phyloP scores from a whole-genome alignment of 441 rosid genomes.

The Raphanus hybrid region DNA sequence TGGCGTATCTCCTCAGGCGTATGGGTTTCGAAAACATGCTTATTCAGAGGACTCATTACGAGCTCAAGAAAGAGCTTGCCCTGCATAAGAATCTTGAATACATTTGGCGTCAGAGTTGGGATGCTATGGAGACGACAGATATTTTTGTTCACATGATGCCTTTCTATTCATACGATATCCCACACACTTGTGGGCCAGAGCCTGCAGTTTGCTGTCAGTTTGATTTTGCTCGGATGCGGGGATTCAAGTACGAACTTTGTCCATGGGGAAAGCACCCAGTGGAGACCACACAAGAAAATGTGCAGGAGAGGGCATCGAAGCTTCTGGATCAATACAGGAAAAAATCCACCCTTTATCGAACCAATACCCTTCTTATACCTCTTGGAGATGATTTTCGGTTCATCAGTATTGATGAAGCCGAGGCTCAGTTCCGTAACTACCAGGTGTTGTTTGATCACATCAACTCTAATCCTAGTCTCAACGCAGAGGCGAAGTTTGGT shows the following conservation, averaged over 20 bases:
- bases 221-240: constrained; percentile 82
- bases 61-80: constrained; percentile 98
- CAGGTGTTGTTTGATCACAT: constrained; percentile 89
- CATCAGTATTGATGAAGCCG: constrained; percentile 81
- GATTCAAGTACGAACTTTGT: constrained; percentile 72
- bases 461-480: constrained; percentile 81
- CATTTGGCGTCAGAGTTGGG: constrained; percentile 98
- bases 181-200: constrained; percentile 99
- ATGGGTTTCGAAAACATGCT: constrained; percentile 99
- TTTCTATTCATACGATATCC: constrained; percentile 92
- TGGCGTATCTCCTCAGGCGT: constrained; percentile 96
- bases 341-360: constrained; percentile 78
- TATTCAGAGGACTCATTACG: constrained; percentile 96
- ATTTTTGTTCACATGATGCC: constrained; percentile 99
- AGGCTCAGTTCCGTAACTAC: constrained; percentile 93
- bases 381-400: constrained; percentile 99
- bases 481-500: constrained; percentile 89
- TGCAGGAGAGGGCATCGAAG: constrained; percentile 80
- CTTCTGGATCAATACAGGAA: constrained; percentile 93
- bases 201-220: constrained; percentile 99
- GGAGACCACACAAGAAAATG: constrained; percentile 79
- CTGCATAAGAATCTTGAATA: constrained; percentile 86
- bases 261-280: constrained; percentile 86
- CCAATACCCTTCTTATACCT: constrained; percentile 94
- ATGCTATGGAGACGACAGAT: constrained; percentile 87